A percentile compares a stretch with the other conserved stretches of the same genome.
Evolutionary conservation across 441 rosid species (phyloP).

Genomic region (Geranium incanum): DNA sequence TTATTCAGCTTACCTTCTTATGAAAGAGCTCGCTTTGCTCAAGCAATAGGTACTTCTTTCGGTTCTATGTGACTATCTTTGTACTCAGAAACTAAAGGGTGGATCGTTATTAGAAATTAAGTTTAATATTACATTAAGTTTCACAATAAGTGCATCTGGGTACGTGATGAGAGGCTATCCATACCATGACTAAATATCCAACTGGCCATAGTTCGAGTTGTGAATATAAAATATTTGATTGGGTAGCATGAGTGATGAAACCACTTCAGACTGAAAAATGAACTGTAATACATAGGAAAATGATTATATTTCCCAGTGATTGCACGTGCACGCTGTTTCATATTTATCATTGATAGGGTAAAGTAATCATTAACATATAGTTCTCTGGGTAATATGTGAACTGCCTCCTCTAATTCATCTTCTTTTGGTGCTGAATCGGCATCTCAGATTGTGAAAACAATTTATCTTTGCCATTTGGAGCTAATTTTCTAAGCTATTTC

Average conservation of each 20-base stretch:
- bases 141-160: background rate
- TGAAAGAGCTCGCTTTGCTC: slow-evolving; percentile 76
- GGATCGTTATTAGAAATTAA: slow-evolving; percentile 1
- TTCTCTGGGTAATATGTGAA: background rate
- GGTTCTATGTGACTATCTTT: slow-evolving; percentile 8
- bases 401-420: background rate
- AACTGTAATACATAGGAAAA: background rate
- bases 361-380: background rate
- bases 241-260: background rate
- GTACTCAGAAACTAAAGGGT: background rate
- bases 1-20: slow-evolving; percentile 52
- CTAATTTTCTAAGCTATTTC: background rate
- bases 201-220: no score
- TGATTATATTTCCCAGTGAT: background rate
- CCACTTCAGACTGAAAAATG: background rate
- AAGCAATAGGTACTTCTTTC: slow-evolving; percentile 66
- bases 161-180: background rate
- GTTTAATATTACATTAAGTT: background rate
- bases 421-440: background rate
- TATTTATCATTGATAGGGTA: background rate
- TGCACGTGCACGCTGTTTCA: background rate
- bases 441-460: background rate
- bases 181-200: no score
- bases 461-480: background rate
- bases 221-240: background rate